phyloP scores from a whole-genome alignment of 2,329 filamentous ascomycete genomes.

The Xylaria sp. region DNA sequence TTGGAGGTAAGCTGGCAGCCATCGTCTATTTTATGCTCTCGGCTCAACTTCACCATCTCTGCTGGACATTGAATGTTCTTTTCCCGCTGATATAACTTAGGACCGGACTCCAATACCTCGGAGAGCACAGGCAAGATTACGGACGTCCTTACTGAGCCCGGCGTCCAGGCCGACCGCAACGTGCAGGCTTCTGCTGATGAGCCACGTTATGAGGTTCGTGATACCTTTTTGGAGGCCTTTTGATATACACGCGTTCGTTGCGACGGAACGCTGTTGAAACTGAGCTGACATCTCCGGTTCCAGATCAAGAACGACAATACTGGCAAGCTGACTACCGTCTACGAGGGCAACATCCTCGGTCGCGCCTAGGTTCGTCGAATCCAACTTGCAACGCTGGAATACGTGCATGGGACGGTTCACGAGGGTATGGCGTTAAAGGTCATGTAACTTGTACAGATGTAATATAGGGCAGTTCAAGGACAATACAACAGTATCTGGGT shows the following conservation, averaged over 20 bases:
- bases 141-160: constrained; percentile 44
- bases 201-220: constrained; percentile 44
- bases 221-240: neutral
- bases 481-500: no score
- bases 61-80: neutral
- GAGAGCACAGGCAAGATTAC: constrained; percentile 46
- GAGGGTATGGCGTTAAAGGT: neutral
- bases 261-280: no score
- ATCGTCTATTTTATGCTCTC: neutral
- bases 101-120: constrained; percentile 43
- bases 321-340: constrained; percentile 43
- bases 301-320: constrained; percentile 48
- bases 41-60: neutral
- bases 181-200: constrained; percentile 43
- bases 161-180: constrained; percentile 42
- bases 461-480: no score
- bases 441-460: neutral
- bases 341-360: constrained; percentile 46
- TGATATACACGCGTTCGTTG: neutral
- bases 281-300: neutral
- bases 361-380: constrained; percentile 29
- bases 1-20: constrained; percentile 38
- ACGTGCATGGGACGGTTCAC: no score
- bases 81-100: constrained; percentile 19
- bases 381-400: neutral